Evolutionary conservation across 345 rosid genomes (phyloP), one percentile per base, ranked within the genome.

Genomic region (Leavenworthia alabamica): DNA sequence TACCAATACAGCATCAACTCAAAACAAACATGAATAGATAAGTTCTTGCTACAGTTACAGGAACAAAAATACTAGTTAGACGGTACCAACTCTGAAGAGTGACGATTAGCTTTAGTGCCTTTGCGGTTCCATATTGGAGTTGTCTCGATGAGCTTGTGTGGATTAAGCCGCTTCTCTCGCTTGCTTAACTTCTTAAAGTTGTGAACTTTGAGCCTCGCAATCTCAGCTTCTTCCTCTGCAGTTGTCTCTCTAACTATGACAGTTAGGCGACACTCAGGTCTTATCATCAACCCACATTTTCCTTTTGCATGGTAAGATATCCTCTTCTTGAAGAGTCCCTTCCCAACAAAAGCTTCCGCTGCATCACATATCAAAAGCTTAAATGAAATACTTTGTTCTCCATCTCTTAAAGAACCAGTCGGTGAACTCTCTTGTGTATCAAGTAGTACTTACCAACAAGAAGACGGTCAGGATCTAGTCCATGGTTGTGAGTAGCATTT

Each of bases 341-440:
- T 89, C 11, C 96, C 97, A 5, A 93, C 82, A 85, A 85, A 93
- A 19, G 97, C 97, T 78, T 93, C 97, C 8, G 99, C 97, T 93
- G 50, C 69, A 70, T 56, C 64, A 62, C 70, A 70, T 31, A 60
- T 14, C 48, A 61, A 44, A 52, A 24, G 32, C 60, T 60, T 35
- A 60, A 14, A 20, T 17, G 31, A 53, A 28, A 60, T 10, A 14
- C 40, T 49, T 13, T 3, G 4, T 23, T 16, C 23, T 12, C 1
- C 27, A 5, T 50, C 51, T 28, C 15, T 9, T 9, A 17, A 9
- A 9, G 56, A 1, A 23, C 31, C n/a, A 37, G 13, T 40, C 4
- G 3, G 26, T 16, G 20, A 5, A 37, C 4, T 24, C 10, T 16
- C 28, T 41, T 31, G 0, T 36, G 10, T 11, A 10, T 57, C 5